Percentiles rank a stretch among this genome's conserved stretches.
Evolutionary conservation across 2,329 filamentous ascomycete genomes (phyloP).

Genomic region (Colletotrichum destructivum): DNA sequence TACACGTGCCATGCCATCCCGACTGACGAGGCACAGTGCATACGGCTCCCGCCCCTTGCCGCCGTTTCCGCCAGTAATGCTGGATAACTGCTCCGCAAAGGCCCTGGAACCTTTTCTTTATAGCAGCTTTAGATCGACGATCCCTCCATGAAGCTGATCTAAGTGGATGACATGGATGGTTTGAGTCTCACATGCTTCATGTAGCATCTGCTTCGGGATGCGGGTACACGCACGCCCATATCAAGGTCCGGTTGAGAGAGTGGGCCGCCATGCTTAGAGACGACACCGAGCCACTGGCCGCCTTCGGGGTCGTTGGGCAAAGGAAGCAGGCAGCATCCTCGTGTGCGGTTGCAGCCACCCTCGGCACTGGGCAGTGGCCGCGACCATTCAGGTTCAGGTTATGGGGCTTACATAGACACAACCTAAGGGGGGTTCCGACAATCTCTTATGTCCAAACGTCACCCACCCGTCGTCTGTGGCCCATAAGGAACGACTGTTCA

Average conservation of each 20-base stretch:
- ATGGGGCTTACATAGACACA: neutral
- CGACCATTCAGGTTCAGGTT: neutral
- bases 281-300: neutral
- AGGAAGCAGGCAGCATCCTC: neutral
- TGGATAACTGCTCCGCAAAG: neutral
- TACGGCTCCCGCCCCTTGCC: neutral
- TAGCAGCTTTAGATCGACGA: neutral
- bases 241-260: neutral
- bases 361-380: neutral
- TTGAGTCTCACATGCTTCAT: neutral
- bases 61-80: neutral
- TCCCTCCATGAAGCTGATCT: neutral
- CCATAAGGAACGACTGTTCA: neutral
- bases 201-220: neutral
- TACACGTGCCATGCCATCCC: neutral
- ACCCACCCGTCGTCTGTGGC: no score
- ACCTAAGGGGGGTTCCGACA: neutral
- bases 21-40: neutral
- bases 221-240: neutral
- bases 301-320: neutral
- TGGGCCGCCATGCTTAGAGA: constrained; percentile 1
- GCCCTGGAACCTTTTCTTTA: no score
- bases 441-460: neutral
- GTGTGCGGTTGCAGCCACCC: neutral
- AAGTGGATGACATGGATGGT: neutral